Evolutionary conservation across 2,329 filamentous ascomycete species (phyloP), one percentile per base, ranked within the genome.

Genomic region (Emmonsia crescens): DNA sequence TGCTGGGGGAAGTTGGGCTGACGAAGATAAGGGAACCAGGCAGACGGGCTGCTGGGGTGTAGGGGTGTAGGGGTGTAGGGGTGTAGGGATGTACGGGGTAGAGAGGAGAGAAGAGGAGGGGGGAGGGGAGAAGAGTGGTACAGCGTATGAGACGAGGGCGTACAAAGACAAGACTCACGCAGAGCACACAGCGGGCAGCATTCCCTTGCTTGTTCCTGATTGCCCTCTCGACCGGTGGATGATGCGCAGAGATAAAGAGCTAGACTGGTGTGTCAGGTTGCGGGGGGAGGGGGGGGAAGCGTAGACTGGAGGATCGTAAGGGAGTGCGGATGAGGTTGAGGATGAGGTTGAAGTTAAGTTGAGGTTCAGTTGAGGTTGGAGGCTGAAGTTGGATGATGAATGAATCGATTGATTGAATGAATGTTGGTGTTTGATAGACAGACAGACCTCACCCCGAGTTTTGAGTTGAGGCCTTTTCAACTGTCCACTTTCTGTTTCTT

Each of bases 131-230:
- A 61, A 46, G 59, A 48, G 64, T 66, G 57, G 63, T 63, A 66
- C 63, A 64, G 63, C 42, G 57, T 60, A 33, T 49, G 62, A 61
- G 61, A 60, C 62, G 60, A 65, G 59, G 64, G 63, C 60, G 64
- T 63, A 66, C 62, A 65, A 65, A 65, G 63, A 61, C 60, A 65
- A 65, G 63, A 61, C 60, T 61, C 54, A 61, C 52, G 52, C 59
- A 44, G 58, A n/a, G 59, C 56, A 60, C 60, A 59, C 54, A 52
- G 48, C 44, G 61, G 57, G 60, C 60, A 61, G 61, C 63, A 60
- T 54, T 42, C 33, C 59, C 38, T 46, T 46, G 14, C 31, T 40
- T 33, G 46, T 51, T 36, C 44, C 42, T 51, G 44, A 24, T 51
- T 51, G n/a, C 38, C 21, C 44, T 38, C 31, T n/a, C 57, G 59